These are phyloP conservation scores for Neonectria ditissima DNA, from an alignment of 2,329 filamentous ascomycete species.

Conservation along the genomic window DNA sequence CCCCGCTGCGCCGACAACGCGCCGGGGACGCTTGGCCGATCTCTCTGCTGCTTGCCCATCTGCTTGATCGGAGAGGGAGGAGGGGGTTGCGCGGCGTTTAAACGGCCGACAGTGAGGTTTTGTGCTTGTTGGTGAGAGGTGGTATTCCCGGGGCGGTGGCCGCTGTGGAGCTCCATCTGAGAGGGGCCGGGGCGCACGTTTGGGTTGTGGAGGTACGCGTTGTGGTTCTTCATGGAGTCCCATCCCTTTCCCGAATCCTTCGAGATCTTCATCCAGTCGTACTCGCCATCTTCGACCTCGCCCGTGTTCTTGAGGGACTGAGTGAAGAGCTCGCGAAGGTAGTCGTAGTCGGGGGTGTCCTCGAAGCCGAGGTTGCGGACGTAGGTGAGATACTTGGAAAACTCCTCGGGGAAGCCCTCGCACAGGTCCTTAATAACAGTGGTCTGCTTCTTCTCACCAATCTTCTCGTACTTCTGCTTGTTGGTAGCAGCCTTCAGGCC, in stretches of 20 bases:
- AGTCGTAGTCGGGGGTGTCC: constrained; percentile 98
- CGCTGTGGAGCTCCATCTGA: constrained; percentile 84
- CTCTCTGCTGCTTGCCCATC: constrained; percentile 79
- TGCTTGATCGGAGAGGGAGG: constrained; percentile 86
- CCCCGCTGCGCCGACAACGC: constrained; percentile 80
- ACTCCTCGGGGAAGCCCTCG: constrained; percentile 95
- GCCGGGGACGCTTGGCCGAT: constrained; percentile 82
- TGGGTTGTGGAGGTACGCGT: constrained; percentile 76
- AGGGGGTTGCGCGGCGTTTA: constrained; percentile 93
- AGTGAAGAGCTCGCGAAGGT: constrained; percentile 95
- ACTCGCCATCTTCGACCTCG: constrained; percentile 96
- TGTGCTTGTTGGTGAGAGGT: constrained; percentile 71
- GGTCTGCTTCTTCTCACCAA: constrained; percentile 99
- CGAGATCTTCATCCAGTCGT: constrained; percentile 99
- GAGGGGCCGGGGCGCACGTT: constrained; percentile 84
- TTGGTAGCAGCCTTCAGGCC: constrained; percentile 79
- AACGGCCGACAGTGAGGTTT: constrained; percentile 83
- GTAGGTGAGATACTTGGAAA: constrained; percentile 97
- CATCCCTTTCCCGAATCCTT: constrained; percentile 86
- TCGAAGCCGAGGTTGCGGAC: constrained; percentile 98
- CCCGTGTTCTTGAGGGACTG: constrained; percentile 94
- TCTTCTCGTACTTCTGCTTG: constrained; percentile 99
- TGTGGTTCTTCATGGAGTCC: constrained; percentile 79
- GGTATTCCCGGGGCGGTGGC: constrained; percentile 74
- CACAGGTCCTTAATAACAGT: constrained; percentile 97